phyloP scores from a whole-genome alignment of 2,329 filamentous ascomycete genomes.

The Talaromyces verruculosus region DNA sequence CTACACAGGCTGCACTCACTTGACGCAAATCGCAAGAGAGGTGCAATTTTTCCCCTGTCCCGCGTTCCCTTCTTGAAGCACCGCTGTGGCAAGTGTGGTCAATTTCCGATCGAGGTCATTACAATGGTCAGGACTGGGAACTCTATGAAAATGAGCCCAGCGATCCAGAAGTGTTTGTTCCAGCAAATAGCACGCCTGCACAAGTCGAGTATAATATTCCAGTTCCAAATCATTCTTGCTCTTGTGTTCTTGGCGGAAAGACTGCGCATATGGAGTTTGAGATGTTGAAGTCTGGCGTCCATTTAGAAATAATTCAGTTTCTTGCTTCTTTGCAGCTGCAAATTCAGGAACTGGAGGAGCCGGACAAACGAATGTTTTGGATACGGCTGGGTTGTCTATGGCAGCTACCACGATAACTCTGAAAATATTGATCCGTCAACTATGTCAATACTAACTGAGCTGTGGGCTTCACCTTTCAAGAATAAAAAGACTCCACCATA shows the following conservation, averaged over 20 bases:
- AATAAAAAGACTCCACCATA: constrained; percentile 11
- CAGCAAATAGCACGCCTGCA: constrained; percentile 9
- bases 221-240: neutral
- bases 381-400: neutral
- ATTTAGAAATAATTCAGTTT: neutral
- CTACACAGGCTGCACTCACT: neutral
- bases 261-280: constrained; percentile 1
- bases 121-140: constrained; percentile 1
- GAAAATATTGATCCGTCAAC: constrained; percentile 2
- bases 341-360: neutral
- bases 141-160: neutral
- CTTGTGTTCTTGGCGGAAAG: neutral
- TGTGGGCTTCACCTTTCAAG: constrained; percentile 3
- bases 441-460: neutral
- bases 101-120: constrained; percentile 5
- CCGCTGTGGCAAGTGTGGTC: constrained; percentile 7
- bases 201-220: constrained; percentile 9
- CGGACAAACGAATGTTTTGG: constrained; percentile 2
- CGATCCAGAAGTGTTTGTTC: constrained; percentile 2
- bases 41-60: constrained; percentile 11
- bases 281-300: neutral
- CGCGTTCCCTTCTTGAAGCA: constrained; percentile 5
- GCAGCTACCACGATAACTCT: constrained; percentile 2
- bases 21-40: constrained; percentile 8
- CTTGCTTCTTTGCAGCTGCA: neutral